Base-by-base conservation (phyloP, 768 basidiomycete genomes). In the Russula sp. region DNA sequence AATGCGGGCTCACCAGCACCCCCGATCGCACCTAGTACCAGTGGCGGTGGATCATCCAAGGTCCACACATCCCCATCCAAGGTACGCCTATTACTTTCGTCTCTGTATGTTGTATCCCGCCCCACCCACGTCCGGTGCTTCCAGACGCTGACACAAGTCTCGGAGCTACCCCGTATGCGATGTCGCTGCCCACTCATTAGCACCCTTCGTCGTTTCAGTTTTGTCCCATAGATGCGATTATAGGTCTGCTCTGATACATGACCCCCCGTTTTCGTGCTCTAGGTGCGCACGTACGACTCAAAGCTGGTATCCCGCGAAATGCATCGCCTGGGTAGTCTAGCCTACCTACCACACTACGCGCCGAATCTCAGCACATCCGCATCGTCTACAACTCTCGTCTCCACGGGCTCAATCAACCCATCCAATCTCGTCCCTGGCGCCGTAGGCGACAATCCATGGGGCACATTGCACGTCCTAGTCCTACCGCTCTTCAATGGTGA, bases 401-500 rank as follows among this genome's bases (percentile, higher is more conserved):
- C 70, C 7, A 45, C 66, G 60, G 67, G 57, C 56, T 64, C 25
- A 46, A 70, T 22, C 32, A 58, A 57, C 16, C 54, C 68, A 14
- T 62, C 68, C 11, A 65, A 36, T 45, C 53, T 68, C 16, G 25
- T 61, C 34, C 43, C 68, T 6, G 73, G 75, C 11, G 72, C 78
- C 1, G 76, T 79, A 3, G 74, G 79, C 10, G 90, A 91, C 48
- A 77, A 76, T 67, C 89, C 93, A 11, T 96, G 93, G 93, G 83
- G 84, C 52, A 76, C 84, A 25, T 74, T 98, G 22, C 90, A 94
- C 72, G 85, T 95, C 36, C 85, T 92, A 70, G 87, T 97, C 38
- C 76, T 98, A 3, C 94, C 94, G 1, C 73, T 96, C 5, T 98
- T 98, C 77, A 95, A 95, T 55, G 90, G 93, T 39, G 90, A 94